These are phyloP conservation scores for Boletus speciosus DNA, from an alignment of 768 basidiomycete genomes.

Conservation along the genomic window DNA sequence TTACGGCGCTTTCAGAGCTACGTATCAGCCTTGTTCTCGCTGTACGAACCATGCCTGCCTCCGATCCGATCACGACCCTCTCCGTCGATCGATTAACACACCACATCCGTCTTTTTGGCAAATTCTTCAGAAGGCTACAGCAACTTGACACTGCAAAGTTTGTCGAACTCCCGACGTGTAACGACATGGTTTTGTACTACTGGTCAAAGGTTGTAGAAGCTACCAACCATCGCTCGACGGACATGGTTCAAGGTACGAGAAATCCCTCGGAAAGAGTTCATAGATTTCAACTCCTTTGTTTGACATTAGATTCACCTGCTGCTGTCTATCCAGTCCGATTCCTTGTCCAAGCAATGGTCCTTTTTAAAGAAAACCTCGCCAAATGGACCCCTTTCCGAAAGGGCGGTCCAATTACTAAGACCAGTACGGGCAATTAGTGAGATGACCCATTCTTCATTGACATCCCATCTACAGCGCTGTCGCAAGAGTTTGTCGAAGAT, in stretches of 20 bases:
- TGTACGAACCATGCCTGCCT: constrained; percentile 34
- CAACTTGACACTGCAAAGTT: constrained; percentile 59
- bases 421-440: constrained; percentile 39
- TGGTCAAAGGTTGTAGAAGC: constrained; percentile 79
- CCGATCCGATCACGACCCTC: constrained; percentile 37
- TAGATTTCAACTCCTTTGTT: neutral
- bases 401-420: constrained; percentile 56
- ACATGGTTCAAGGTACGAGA: constrained; percentile 54
- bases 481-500: constrained; percentile 67
- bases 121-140: constrained; percentile 75
- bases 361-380: constrained; percentile 79
- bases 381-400: constrained; percentile 71
- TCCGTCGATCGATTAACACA: constrained; percentile 59
- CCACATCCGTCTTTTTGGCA: constrained; percentile 71
- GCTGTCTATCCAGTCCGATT: constrained; percentile 76
- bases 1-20: constrained; percentile 53
- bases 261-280: neutral
- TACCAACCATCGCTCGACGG: constrained; percentile 45
- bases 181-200: constrained; percentile 70
- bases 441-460: constrained; percentile 7
- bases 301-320: constrained; percentile 49
- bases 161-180: constrained; percentile 57
- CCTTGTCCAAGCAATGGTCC: constrained; percentile 79
- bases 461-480: constrained; percentile 44
- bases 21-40: constrained; percentile 52